Conservation (phyloP, 2,329 filamentous ascomycete species). For the Exserohilum turcica region DNA sequence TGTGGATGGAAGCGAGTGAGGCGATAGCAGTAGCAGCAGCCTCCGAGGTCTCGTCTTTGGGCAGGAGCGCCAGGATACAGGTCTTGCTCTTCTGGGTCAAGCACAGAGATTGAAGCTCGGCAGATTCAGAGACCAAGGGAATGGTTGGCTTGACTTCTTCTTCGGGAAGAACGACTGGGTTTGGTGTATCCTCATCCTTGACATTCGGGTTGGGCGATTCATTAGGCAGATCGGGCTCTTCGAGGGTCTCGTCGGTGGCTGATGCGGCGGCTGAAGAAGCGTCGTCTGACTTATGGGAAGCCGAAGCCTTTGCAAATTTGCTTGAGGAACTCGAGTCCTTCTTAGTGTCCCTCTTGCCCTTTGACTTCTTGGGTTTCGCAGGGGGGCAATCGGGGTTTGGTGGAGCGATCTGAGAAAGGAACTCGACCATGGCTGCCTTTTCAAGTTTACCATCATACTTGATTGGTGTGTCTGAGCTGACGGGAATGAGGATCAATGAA, state of each 20-base stretch:
- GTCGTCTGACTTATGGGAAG: conserved; percentile 58
- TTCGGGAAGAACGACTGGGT: conserved; percentile 59
- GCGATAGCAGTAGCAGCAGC: conserved; percentile 49
- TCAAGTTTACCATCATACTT: conserved; percentile 83
- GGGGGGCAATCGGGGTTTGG: conserved; percentile 79
- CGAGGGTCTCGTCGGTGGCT: conserved; percentile 57
- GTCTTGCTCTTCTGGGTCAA: conserved; percentile 76
- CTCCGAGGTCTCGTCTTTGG: conserved; percentile 53
- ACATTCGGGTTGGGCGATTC: conserved; percentile 60
- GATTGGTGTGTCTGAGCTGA: conserved; percentile 69
- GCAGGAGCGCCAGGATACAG: conserved; percentile 71
- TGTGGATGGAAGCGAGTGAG: conserved; percentile 72
- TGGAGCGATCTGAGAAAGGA: conserved; percentile 76
- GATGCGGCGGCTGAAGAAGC: conserved; percentile 54
- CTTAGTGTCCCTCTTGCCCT: conserved; percentile 52
- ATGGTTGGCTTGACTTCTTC: conserved; percentile 64
- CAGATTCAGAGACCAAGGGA: conserved; percentile 65
- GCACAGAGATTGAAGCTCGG: conserved; percentile 72
- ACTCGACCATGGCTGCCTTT: conserved; percentile 79
- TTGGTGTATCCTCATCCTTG: conserved; percentile 51
- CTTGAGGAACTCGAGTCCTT: conserved; percentile 55
- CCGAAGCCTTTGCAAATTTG: conserved; percentile 57
- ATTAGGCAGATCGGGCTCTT: conserved; percentile 56
- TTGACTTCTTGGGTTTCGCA: conserved; percentile 52
- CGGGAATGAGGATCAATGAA: conserved; percentile 77